phyloP scores from a whole-genome alignment of 2,329 filamentous ascomycete species.

The Coniochaeta hoffmannii region DNA sequence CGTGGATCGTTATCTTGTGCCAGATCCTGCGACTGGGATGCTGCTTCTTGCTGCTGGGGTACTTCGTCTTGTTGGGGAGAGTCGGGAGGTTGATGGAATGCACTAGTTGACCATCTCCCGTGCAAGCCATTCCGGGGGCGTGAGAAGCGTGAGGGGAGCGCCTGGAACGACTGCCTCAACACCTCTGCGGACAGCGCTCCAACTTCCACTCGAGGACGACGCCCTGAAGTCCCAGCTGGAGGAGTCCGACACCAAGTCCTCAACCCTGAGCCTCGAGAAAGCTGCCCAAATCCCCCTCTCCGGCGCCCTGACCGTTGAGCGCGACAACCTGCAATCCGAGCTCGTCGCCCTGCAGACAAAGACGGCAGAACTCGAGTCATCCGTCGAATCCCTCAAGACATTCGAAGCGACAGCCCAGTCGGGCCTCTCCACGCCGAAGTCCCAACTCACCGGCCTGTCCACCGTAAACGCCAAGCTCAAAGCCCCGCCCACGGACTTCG shows the following conservation, averaged over 20 bases:
- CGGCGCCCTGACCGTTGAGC: not conserved
- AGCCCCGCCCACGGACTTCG: not conserved
- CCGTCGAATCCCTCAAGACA: not conserved
- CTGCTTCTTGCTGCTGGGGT: too few relatives aligned
- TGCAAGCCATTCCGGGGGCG: too few relatives aligned
- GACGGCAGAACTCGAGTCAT: not conserved
- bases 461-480: not conserved
- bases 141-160: too few relatives aligned
- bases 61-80: too few relatives aligned
- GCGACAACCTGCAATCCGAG: not conserved
- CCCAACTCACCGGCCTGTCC: too few relatives aligned
- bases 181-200: too few relatives aligned
- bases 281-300: not conserved
- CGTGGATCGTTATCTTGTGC: too few relatives aligned
- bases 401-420: not conserved
- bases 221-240: conserved; percentile 4
- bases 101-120: too few relatives aligned
- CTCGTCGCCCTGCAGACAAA: not conserved
- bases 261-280: not conserved
- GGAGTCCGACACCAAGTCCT: conserved; percentile 9
- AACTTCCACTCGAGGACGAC: too few relatives aligned
- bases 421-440: not conserved
- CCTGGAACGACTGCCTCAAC: too few relatives aligned
- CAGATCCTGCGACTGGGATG: too few relatives aligned
- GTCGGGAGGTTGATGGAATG: too few relatives aligned